A percentile compares a stretch with the other conserved stretches of the same genome.
phyloP scores from a whole-genome alignment of 1,284 basidiomycete species.

The Malassezia dermatis region DNA sequence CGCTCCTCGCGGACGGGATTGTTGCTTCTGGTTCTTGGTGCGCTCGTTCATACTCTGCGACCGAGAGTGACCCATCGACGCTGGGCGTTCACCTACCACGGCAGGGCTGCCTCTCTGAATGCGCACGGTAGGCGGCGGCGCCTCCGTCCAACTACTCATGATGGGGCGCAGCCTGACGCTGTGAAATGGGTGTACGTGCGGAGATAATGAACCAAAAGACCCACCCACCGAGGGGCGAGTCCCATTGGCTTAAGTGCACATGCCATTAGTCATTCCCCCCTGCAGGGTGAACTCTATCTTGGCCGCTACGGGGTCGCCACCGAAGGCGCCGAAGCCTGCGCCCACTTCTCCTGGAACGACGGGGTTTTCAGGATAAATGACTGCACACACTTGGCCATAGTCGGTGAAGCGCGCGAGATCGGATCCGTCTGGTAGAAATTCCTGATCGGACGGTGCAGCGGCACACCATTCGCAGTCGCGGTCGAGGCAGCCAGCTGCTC shows the following conservation, averaged over 20 bases:
- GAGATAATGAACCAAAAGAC: not conserved
- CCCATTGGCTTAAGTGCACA: not conserved
- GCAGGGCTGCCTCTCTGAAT: not conserved
- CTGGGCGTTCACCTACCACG: not conserved
- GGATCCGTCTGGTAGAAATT: conserved; percentile 97
- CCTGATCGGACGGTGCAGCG: conserved; percentile 68
- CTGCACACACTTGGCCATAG: conserved; percentile 42
- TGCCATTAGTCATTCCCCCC: not conserved
- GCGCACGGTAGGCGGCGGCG: conserved; percentile 1
- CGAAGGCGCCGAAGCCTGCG: not conserved
- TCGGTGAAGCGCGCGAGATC: conserved; percentile 51
- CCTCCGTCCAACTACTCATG: not conserved
- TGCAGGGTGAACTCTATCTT: not conserved
- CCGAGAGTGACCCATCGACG: not conserved
- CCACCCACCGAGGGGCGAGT: not conserved
- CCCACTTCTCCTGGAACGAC: conserved; percentile 6
- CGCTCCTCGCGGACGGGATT: not conserved
- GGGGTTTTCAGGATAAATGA: conserved; percentile 27
- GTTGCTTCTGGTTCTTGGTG: not conserved
- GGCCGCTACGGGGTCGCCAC: not conserved
- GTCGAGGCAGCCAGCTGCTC: conserved; percentile 27
- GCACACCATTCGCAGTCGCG: conserved; percentile 41
- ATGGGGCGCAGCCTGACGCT: not conserved
- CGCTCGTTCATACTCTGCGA: not conserved
- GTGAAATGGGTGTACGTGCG: not conserved